Evolutionary conservation across 2,329 filamentous ascomycete genomes (phyloP).

Genomic region (Alternaria sp.): DNA sequence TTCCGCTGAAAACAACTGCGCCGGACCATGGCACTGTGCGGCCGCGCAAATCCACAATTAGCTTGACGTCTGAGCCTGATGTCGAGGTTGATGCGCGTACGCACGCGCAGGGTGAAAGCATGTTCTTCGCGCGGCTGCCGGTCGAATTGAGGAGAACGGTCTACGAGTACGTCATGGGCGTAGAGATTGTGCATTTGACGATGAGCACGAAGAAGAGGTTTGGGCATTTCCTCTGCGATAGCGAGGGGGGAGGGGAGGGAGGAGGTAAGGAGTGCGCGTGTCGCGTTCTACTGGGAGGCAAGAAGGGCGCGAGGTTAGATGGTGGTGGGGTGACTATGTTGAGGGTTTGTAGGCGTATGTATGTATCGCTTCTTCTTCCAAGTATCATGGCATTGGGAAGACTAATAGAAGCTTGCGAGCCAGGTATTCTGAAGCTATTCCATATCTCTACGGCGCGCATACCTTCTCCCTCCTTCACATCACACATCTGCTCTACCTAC

Average conservation of each 20-base stretch:
- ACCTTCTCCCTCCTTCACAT: constrained; percentile 47
- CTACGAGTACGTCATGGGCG: constrained; percentile 44
- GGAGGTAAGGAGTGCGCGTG: constrained; percentile 35
- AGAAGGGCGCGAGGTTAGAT: constrained; percentile 26
- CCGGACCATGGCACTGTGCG: constrained; percentile 9
- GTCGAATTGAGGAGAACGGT: constrained; percentile 44
- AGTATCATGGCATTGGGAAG: neutral
- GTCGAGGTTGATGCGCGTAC: constrained; percentile 40
- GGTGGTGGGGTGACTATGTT: constrained; percentile 27
- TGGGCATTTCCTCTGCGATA: constrained; percentile 46
- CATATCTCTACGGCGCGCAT: constrained; percentile 42
- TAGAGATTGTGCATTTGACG: constrained; percentile 44
- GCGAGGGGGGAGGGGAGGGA: constrained; percentile 16
- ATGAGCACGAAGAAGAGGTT: constrained; percentile 41
- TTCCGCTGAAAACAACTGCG: constrained; percentile 17
- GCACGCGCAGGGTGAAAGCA: constrained; percentile 38
- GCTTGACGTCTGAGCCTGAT: constrained; percentile 30
- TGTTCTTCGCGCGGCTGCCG: constrained; percentile 45
- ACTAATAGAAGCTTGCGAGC: neutral
- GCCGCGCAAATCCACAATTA: constrained; percentile 36
- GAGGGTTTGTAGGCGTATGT: constrained; percentile 43
- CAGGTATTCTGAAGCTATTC: constrained; percentile 46
- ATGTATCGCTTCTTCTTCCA: constrained; percentile 15
- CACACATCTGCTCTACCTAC: constrained; percentile 48
- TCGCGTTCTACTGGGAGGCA: constrained; percentile 42